Percentiles rank a stretch among this genome's conserved stretches.
These are phyloP conservation scores for Penicillium sclerotigenum DNA, from an alignment of 2,329 filamentous ascomycete genomes.

Conservation along the genomic window DNA sequence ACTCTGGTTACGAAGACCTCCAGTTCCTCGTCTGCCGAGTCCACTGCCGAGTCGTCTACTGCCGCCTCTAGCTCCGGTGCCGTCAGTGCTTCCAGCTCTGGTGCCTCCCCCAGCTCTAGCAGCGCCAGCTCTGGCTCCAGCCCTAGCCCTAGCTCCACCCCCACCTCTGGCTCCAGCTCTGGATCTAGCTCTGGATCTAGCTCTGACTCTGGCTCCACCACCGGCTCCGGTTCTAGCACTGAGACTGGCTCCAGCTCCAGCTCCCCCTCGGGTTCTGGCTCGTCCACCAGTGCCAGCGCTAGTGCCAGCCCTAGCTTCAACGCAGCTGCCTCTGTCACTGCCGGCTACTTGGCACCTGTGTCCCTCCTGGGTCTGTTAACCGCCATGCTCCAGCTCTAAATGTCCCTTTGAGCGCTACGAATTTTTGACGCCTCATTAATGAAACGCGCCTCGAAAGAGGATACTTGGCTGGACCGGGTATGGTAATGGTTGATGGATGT, in stretches of 20 bases:
- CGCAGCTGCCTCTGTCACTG: slow-evolving; percentile 21
- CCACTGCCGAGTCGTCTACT: slow-evolving; percentile 16
- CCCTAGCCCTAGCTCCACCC: slow-evolving; percentile 1
- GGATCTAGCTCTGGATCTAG: neutral
- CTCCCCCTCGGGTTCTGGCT: slow-evolving; percentile 9
- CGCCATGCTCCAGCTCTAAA: slow-evolving; percentile 33
- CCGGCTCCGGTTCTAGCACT: slow-evolving; percentile 13
- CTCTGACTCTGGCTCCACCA: slow-evolving; percentile 1
- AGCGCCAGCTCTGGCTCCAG: neutral
- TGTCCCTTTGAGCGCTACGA: neutral
- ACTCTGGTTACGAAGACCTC: slow-evolving; percentile 11
- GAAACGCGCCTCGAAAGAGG: slow-evolving; percentile 21
- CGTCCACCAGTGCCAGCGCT: slow-evolving; percentile 8
- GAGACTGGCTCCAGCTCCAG: slow-evolving; percentile 8
- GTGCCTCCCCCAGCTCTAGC: slow-evolving; percentile 6
- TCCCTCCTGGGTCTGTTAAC: slow-evolving; percentile 26
- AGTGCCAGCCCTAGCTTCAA: slow-evolving; percentile 15
- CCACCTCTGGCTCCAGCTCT: slow-evolving; percentile 2
- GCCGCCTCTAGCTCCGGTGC: slow-evolving; percentile 12
- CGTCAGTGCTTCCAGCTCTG: slow-evolving; percentile 10
- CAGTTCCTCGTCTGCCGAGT: slow-evolving; percentile 6
- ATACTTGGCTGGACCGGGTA: slow-evolving; percentile 25
- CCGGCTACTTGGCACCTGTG: slow-evolving; percentile 23
- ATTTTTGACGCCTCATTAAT: slow-evolving; percentile 2
- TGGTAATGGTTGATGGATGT: slow-evolving; percentile 12